Base-by-base conservation (phyloP, 495 filamentous ascomycete species). In the Hypoxylon rickii region DNA sequence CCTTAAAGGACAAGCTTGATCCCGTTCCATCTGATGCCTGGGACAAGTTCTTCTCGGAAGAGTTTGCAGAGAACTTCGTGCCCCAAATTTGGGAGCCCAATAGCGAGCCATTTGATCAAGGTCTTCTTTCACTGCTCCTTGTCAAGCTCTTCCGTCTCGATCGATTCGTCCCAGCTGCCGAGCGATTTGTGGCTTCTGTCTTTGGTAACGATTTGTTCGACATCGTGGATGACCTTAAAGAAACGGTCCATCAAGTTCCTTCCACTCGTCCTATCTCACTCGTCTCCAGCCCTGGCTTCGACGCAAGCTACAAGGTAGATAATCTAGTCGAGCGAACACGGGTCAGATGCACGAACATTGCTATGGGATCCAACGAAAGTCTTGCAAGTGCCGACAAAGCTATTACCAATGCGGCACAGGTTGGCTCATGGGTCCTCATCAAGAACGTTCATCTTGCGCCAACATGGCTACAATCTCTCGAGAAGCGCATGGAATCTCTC, bases 361-460 rank as follows among this genome's bases (percentile, higher is more conserved):
- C 94, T 61, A 99, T 99, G 94, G 94, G 94, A 61, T 97, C 94
- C 13, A 94, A 90, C 60, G 94, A 99, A 76, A 89, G 91, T 66
- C 76, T 92, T 11, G 85, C 91, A 55, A 93, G 85, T 48, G 94
- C 94, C 22, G 95, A 97, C 75, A 95, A 96, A 71, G 94, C 94
- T 17, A 90, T 99, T 66, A 87, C 82, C 78, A 92, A 90, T 67
- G 94, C 94, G 12, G 93, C 95, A 5, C 89, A 92, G 44, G 88
- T 87, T 2, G 94, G 94, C 51, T 92, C 86, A 24, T 99, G 94
- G 94, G 95, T 99, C 15, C 79, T 97, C 3, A 83, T 99, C 78
- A 99, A 99, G 84, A 99, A 99, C 78, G 94, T 99, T 24, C 94
- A 99, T 71, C 82, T 99, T 51, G 92, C 93, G 21, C 92, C 92